phyloP scores from a whole-genome alignment of 129 eudicot species.

The Flaveria sonorensis region DNA sequence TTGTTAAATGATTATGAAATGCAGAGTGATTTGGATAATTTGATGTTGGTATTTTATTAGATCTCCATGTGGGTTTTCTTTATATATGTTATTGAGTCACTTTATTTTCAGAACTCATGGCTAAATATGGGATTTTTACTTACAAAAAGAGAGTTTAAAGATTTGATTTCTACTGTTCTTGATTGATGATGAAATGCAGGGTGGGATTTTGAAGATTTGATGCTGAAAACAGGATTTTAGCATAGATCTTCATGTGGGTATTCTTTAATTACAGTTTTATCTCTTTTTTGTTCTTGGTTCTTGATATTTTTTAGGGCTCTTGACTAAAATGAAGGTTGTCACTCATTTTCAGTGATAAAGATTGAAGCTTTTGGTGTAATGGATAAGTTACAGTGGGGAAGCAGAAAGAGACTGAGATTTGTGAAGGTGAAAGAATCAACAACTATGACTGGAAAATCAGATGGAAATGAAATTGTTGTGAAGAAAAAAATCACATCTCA shows the following conservation, averaged over 20 bases:
- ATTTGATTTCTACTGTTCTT: not conserved
- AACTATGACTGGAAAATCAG: constrained; percentile 50
- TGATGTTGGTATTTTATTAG: constrained; percentile 30
- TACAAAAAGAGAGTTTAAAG: constrained; percentile 4
- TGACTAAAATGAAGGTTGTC: constrained; percentile 13
- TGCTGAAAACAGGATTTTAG: not conserved
- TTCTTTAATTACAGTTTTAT: not conserved
- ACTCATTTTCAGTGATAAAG: constrained; percentile 20
- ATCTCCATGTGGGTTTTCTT: constrained; percentile 33
- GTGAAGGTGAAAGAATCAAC: constrained; percentile 62
- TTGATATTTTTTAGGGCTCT: not conserved
- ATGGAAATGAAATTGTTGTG: constrained; percentile 42
- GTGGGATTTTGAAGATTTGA: constrained; percentile 8
- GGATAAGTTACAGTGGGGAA: constrained; percentile 94
- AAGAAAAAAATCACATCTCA: constrained; percentile 74
- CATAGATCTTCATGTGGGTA: constrained; percentile 14
- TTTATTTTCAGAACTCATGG: constrained; percentile 4
- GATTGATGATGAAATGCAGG: constrained; percentile 3
- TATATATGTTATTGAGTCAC: not conserved
- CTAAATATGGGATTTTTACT: not conserved
- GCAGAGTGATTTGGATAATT: constrained; percentile 28
- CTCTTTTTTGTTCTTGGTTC: constrained; percentile 8
- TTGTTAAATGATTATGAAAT: constrained; percentile 25
- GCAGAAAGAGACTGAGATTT: constrained; percentile 76
- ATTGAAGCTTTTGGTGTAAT: constrained; percentile 29